Base-by-base conservation (phyloP, 257 asterid species). In the Thymus quinquecostatus region DNA sequence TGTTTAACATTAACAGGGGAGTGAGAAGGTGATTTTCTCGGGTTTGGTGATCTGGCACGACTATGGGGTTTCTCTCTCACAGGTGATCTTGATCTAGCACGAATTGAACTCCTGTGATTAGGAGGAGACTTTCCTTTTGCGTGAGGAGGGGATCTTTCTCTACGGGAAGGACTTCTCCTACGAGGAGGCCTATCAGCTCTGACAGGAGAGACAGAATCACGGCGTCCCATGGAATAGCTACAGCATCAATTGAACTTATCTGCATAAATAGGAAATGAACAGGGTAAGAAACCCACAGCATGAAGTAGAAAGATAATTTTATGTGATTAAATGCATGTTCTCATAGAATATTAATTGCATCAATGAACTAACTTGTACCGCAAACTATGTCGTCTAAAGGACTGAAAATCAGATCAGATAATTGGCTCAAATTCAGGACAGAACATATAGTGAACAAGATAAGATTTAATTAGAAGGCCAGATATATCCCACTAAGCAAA, bases 81-180 rank as follows among this genome's bases (percentile, higher is more conserved):
- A 12, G 87, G 84, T 36, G 86, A 81, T 74, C 75, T 81, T 67
- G 84, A 73, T 75, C 81, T 66, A 66, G 77, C 69, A 53, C 79
- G 89, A 33, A 69, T 60, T 55, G 94, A 85, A 64, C 82, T 86
- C 80, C 79, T 78, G 34, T 79, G 84, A 13, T 83, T 86, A 63
- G 72, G 69, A 59, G 97, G 92, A 68, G 96, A 87, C 67, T 74
- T 74, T 74, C 85, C 94, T 75, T 88, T 89, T 27, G n/a, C 66
- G 38, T n/a, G 66, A 40, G 49, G 33, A 38, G 66, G 66, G 71
- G 96, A 90, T 64, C 76, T 77, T 72, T 88, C 96, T 75, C 89
- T 89, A 12, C 77, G 70, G 10, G 87, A 71, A 38, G 92, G 79
- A 73, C 82, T 84, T 82, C 82, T 82, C 73, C 79, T 78, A 53